Conservation (phyloP, 768 basidiomycete species). For the Tremella fuciformis region DNA sequence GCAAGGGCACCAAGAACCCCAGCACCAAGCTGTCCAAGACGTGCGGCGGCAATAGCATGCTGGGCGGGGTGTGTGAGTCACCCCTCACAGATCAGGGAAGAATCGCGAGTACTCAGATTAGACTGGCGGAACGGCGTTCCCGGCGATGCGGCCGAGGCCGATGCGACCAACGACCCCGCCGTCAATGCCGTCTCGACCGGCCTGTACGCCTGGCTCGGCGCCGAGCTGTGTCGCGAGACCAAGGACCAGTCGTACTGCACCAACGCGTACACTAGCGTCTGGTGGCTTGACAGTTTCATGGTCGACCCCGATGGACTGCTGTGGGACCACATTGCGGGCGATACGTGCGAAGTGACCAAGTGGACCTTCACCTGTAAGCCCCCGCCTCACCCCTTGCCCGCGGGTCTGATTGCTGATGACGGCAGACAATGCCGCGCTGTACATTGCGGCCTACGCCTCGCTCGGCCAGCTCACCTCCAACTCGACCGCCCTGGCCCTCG, state of each 20-base stretch:
- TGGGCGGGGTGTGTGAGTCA: slow-evolving; percentile 26
- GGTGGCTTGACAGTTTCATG: slow-evolving; percentile 18
- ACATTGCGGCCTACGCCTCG: slow-evolving; percentile 16
- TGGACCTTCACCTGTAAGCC: slow-evolving; percentile 28
- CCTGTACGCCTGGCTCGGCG: slow-evolving; percentile 18
- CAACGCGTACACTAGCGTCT: slow-evolving; percentile 8
- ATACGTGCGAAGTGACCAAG: slow-evolving; percentile 13
- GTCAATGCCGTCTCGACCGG: slow-evolving; percentile 26
- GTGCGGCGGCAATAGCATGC: slow-evolving; percentile 26
- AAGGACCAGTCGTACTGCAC: slow-evolving; percentile 19
- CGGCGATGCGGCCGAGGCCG: neutral
- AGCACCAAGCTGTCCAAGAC: neutral
- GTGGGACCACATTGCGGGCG: slow-evolving; percentile 12
- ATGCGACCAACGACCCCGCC: neutral
- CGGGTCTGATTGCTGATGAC: slow-evolving; percentile 1
- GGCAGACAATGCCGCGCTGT: slow-evolving; percentile 23
- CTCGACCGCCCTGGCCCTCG: slow-evolving; percentile 11
- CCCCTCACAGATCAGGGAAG: neutral
- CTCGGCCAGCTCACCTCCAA: slow-evolving; percentile 19
- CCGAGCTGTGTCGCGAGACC: slow-evolving; percentile 16
- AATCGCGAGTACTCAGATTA: neutral
- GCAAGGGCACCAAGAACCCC: slow-evolving; percentile 19
- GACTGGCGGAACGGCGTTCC: slow-evolving; percentile 22
- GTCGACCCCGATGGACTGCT: slow-evolving; percentile 12
- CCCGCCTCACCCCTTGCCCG: neutral